Evolutionary conservation across 768 basidiomycete species (phyloP).

Genomic region (Leccinum longicurvipes): DNA sequence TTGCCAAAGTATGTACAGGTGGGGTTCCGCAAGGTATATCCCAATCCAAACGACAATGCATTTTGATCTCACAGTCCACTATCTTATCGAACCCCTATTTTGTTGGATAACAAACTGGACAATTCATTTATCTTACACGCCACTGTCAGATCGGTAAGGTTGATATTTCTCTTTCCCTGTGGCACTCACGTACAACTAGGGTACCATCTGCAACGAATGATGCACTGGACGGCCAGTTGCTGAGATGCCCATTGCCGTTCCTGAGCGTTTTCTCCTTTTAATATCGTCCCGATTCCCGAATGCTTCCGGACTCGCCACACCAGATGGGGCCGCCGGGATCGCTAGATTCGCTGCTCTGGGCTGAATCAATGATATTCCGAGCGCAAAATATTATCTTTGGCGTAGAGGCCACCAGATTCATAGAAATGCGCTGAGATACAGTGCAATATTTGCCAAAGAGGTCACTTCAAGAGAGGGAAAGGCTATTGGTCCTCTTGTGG

Average conservation of each 20-base stretch:
- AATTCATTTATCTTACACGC: slow-evolving; percentile 1
- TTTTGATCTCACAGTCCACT: not conserved
- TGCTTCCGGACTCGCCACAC: slow-evolving; percentile 19
- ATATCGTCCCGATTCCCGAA: slow-evolving; percentile 23
- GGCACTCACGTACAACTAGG: not conserved
- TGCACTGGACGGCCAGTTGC: not conserved
- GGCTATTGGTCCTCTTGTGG: slow-evolving; percentile 33
- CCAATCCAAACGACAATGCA: not conserved
- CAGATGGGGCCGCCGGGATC: too few species aligned
- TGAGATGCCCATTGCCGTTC: not conserved
- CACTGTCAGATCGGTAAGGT: not conserved
- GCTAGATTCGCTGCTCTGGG: too few species aligned
- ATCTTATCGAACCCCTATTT: not conserved
- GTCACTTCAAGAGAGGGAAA: slow-evolving; percentile 36
- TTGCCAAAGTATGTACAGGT: not conserved
- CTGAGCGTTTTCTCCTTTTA: slow-evolving; percentile 2
- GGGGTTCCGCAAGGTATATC: not conserved
- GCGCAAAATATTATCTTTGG: not conserved
- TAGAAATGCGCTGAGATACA: slow-evolving; percentile 38
- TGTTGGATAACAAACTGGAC: not conserved
- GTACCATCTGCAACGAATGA: slow-evolving; percentile 2
- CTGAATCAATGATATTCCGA: too few species aligned
- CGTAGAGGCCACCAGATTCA: slow-evolving; percentile 36
- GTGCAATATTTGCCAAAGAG: slow-evolving; percentile 34
- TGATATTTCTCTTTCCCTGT: not conserved